Evolutionary conservation across 176 grass and related monocot species (phyloP), one percentile per base, ranked within the genome.

Genomic region (Carex cristatella): DNA sequence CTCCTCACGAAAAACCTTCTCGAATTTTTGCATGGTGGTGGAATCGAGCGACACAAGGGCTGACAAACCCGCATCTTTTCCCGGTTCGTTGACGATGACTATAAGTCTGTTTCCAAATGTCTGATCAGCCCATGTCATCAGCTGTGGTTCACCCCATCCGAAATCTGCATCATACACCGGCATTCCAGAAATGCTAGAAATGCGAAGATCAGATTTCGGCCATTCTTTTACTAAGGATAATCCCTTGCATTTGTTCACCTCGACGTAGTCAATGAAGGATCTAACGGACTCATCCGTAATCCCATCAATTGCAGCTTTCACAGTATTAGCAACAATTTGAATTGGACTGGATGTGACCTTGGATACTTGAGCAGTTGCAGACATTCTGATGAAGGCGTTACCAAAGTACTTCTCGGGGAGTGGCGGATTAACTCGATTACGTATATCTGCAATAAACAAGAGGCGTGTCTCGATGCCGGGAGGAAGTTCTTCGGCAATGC

Each of bases 341-440:
- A 35, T 14, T 9, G 28, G n/a, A 19, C 59, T 58, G 13, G 83
- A 70, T 35, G 48, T 56, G 7, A 85, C 14, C 46, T 58, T 7
- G 2, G 75, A 79, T 56, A 57, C 75, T 9, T 79, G 27, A 31
- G 48, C 0, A 4, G 61, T 49, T 61, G 68, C 83, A 3, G 32
- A 48, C 28, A 83, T 28, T 27, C 33, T 48, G 2, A 93, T 19
- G 27, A 86, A 1, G 1, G 72, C 91, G 18, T 88, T 90, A 11
- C 88, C 80, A 8, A 93, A 59, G 65, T 62, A 93, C 10, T 15
- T 4, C 0, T 30, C 23, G 0, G 83, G 91, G 62, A 92, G 83
- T 0, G 79, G 70, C 3, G 91, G 88, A 6, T 32, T 0, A 1
- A 88, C 2, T 3, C 86, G 49, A 1, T 0, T 8, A 2, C 86